Percentiles rank a stretch among this genome's conserved stretches.
Evolutionary conservation across 1,139 yeast species (phyloP).

Genomic region (Pichia sp.): DNA sequence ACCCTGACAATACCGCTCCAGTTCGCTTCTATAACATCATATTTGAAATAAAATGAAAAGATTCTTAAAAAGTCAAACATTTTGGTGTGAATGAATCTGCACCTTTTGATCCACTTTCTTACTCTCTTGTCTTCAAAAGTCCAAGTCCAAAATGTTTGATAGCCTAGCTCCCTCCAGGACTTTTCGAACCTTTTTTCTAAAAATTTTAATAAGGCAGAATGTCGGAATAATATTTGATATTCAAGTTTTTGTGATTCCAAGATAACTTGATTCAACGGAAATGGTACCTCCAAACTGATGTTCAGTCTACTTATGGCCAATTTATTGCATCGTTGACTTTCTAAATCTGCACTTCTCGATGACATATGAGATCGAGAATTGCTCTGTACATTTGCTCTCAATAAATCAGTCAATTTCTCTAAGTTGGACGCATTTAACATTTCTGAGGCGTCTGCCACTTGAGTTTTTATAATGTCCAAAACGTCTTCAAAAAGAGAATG

Average conservation of each 20-base stretch:
- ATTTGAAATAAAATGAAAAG: slow-evolving; percentile 52
- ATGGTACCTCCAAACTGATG: slow-evolving; percentile 69
- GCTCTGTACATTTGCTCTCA: slow-evolving; percentile 40
- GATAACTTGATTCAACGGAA: slow-evolving; percentile 76
- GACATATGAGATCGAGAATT: slow-evolving; percentile 20
- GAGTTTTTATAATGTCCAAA: slow-evolving; percentile 59
- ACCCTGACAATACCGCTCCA: slow-evolving; percentile 41
- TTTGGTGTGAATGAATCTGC: slow-evolving; percentile 55
- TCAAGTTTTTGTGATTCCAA: slow-evolving; percentile 70
- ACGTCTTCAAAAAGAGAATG: slow-evolving; percentile 42
- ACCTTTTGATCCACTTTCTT: slow-evolving; percentile 54
- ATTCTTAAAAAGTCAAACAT: slow-evolving; percentile 61
- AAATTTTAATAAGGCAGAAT: slow-evolving; percentile 59
- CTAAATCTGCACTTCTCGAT: background rate
- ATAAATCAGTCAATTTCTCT: slow-evolving; percentile 38
- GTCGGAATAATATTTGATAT: slow-evolving; percentile 76
- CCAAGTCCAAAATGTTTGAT: slow-evolving; percentile 65
- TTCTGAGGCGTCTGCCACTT: slow-evolving; percentile 59
- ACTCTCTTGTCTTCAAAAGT: slow-evolving; percentile 40
- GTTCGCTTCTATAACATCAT: slow-evolving; percentile 59
- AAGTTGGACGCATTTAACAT: slow-evolving; percentile 41
- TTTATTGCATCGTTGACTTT: slow-evolving; percentile 25
- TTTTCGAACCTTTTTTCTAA: slow-evolving; percentile 56
- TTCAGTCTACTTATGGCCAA: slow-evolving; percentile 55
- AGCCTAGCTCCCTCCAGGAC: slow-evolving; percentile 72